phyloP scores from a whole-genome alignment of 2,329 filamentous ascomycete genomes.

The Colletotrichum sp. region DNA sequence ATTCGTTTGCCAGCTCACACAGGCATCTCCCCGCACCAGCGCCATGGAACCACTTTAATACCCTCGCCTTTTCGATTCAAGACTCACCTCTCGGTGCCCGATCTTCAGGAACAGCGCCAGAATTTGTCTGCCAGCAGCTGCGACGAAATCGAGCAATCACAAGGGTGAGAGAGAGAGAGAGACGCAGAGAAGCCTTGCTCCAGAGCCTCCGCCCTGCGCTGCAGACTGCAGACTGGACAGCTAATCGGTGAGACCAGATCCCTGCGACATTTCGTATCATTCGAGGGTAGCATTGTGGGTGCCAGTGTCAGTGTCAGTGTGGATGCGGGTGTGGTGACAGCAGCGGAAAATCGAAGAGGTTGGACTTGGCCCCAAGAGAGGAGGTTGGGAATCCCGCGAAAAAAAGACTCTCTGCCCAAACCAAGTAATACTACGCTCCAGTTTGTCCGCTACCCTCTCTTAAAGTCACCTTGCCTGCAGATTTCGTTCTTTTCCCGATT shows the following conservation, averaged over 20 bases:
- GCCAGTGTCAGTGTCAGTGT: background rate
- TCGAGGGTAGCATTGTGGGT: constrained; percentile 18
- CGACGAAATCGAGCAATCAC: constrained; percentile 3
- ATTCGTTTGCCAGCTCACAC: constrained; percentile 17
- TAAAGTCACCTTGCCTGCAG: constrained; percentile 16
- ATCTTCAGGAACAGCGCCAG: constrained; percentile 16
- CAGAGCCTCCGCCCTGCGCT: background rate
- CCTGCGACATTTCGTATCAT: constrained; percentile 11
- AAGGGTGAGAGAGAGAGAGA: background rate
- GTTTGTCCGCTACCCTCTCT: background rate
- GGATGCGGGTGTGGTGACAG: constrained; percentile 19
- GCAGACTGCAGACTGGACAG: background rate
- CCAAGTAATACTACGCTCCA: constrained; percentile 12
- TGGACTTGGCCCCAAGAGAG: constrained; percentile 8
- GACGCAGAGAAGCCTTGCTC: background rate
- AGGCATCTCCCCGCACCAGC: constrained; percentile 19
- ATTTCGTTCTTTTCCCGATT: background rate
- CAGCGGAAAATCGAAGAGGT: constrained; percentile 16
- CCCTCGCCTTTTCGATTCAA: background rate
- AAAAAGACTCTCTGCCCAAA: constrained; percentile 11
- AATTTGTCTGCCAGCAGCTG: background rate
- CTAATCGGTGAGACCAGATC: constrained; percentile 11
- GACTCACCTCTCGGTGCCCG: constrained; percentile 3
- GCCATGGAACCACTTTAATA: background rate
- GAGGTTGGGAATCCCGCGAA: constrained; percentile 21